These are phyloP conservation scores for Cytospora leucostoma DNA, from an alignment of 2,329 filamentous ascomycete species.

Conservation along the genomic window DNA sequence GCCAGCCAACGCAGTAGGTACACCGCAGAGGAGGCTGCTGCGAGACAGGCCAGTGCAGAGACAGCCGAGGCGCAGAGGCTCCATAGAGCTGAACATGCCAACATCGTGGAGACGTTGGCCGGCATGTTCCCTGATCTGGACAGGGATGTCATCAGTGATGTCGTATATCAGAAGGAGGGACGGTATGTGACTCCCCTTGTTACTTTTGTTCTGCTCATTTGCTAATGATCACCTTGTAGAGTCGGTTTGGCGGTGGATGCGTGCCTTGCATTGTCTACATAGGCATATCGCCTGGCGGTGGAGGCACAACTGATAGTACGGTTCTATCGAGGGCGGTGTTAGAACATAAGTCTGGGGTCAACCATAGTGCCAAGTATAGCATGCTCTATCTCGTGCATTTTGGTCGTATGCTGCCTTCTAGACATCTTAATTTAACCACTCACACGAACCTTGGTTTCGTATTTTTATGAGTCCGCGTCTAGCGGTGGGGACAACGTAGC, in stretches of 20 bases:
- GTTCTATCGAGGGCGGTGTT: no score
- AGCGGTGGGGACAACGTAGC: no score
- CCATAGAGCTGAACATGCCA: conserved; percentile 80
- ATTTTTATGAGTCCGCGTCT: no score
- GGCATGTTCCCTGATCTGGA: conserved; percentile 98
- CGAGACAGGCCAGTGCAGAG: conserved; percentile 87
- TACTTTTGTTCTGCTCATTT: conserved; percentile 3
- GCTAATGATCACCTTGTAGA: conserved; percentile 46
- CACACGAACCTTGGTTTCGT: background rate
- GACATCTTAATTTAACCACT: no score
- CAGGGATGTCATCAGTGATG: conserved; percentile 91
- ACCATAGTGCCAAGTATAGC: background rate
- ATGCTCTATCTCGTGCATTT: no score
- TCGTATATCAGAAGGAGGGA: conserved; percentile 93
- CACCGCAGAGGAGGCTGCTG: conserved; percentile 83
- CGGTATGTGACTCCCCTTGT: conserved; percentile 63
- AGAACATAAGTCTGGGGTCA: background rate
- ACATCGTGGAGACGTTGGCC: conserved; percentile 89
- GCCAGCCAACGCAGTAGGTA: conserved; percentile 46
- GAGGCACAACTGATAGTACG: background rate
- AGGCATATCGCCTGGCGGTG: conserved; percentile 2
- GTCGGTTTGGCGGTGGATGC: conserved; percentile 85
- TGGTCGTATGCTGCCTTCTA: no score
- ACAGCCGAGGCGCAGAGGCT: conserved; percentile 83
- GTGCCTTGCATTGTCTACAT: conserved; percentile 69